Base-by-base conservation (phyloP, 2,329 filamentous ascomycete genomes). In the Aphanoascus verrucosus region DNA sequence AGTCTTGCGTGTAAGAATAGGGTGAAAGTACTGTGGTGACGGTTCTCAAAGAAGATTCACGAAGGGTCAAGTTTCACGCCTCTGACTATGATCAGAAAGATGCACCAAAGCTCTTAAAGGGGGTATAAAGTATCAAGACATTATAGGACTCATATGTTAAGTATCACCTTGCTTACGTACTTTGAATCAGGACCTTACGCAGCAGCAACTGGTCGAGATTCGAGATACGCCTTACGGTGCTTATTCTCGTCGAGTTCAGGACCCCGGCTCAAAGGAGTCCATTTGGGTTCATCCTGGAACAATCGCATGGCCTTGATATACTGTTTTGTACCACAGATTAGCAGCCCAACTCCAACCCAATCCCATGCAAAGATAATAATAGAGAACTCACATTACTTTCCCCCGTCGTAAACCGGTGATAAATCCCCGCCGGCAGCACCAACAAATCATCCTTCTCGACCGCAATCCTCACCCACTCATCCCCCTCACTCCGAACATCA, bases 231-330 rank as follows among this genome's bases (percentile, higher is more conserved):
- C 76, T 88, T 81, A 55, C 93, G 81, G 67, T 83, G 86, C 50
- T 77, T 72, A 71, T 97, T 98, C 56, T 68, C 68, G 66, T 97
- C 88, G 42, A 95, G 79, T 47, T 91, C 85, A 14, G 58, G 54
- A 5, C 79, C 81, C 54, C 93, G 82, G 73, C 95, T 94, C 60
- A 98, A 71, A 12, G 93, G 86, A 35, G 89, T 97, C 93, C 93
- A 98, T 73, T 97, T 96, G 34, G 93, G 93, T 72, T 97, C 90
- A 60, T 97, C 93, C 74, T 97, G 90, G 80, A 97, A 98, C 49
- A 98, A 77, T 54, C 93, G 81, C 88, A 97, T 91, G 12, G 93
- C 93, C 66, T 94, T 87, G 60, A 95, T 88, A 66, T 91, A 96
- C 90, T 96, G 61, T 46, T 51, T 38, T 32, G 7, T 4, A 28